Evolutionary conservation across 1,284 basidiomycete genomes (phyloP), one percentile per base, ranked within the genome.

Genomic region (Papiliotrema nemorosa): DNA sequence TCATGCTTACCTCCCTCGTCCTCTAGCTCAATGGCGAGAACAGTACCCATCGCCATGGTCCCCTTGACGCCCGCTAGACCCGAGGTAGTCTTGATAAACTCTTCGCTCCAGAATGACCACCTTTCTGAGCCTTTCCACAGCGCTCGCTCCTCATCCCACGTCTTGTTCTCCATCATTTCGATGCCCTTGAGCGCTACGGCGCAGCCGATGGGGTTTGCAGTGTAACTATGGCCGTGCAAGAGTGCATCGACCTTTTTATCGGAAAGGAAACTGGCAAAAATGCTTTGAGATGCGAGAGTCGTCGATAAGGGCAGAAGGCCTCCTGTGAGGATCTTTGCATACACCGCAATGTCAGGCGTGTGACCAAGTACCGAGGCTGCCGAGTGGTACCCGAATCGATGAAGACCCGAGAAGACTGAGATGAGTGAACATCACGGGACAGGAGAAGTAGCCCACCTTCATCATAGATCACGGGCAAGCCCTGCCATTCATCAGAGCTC

Each of bases 181-280:
- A 97, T 78, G 10, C 91, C 84, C 70, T 85, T 83, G 58, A 86
- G 84, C 1, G 94, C 93, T 2, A 97, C 89, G 47, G 88, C 84
- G 70, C 94, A 97, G 0, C 92, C 94, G 34, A 94, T 79, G 0
- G 91, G 83, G 66, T 94, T 88, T 3, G 91, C 91, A 1, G 89
- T 92, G 73, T 98, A 98, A 52, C 87, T 90, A 72, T 98, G 94
- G 0, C 94, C 94, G 59, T 98, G 94, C 3, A 97, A 76, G 6
- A 98, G 77, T 12, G 94, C 92, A 56, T 90, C 84, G 18, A 81
- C 81, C 71, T 97, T 97, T 26, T 58, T 47, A 25, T 82, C 79
- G 46, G 87, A 82, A 34, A 81, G 75, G 75, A 97, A 97, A 1
- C 86, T 84, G 25, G 81, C 70, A 76, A 93, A 98, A 40, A 97